These are phyloP conservation scores for Gryganskiella cystojenkinii DNA, from an alignment of 192 early-diverging fungal genomes.

Conservation along the genomic window DNA sequence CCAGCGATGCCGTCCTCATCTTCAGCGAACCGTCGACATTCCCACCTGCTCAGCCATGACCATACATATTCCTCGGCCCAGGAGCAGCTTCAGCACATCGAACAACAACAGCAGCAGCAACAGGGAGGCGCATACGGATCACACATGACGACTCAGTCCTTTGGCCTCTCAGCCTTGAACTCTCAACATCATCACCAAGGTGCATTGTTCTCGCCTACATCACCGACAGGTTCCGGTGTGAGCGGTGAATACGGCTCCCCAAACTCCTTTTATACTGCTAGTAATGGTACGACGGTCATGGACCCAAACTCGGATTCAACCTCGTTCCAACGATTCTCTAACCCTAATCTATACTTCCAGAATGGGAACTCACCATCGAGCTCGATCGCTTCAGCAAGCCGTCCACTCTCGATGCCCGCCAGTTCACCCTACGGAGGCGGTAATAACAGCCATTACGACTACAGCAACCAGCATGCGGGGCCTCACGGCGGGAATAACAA, in stretches of 20 bases:
- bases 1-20: conserved; percentile 13
- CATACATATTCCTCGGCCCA: conserved; percentile 37
- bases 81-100: conserved; percentile 43
- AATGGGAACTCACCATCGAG: conserved; percentile 9
- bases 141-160: conserved; percentile 22
- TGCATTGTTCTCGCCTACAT: conserved; percentile 34
- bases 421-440: conserved; percentile 25
- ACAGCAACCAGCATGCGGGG: conserved; percentile 12
- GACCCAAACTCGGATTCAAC: conserved; percentile 17
- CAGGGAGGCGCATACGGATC: conserved; percentile 29
- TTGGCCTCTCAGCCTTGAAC: conserved; percentile 34
- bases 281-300: conserved; percentile 23
- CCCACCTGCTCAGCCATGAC: conserved; percentile 43
- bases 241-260: conserved; percentile 33
- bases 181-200: conserved; percentile 38
- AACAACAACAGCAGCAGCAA: conserved; percentile 35
- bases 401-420: conserved; percentile 30
- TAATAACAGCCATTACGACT: conserved; percentile 21
- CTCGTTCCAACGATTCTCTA: conserved; percentile 42
- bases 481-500: conserved; percentile 6
- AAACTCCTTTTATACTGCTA: conserved; percentile 28
- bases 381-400: conserved; percentile 7
- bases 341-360: conserved; percentile 31
- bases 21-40: conserved; percentile 33
- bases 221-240: conserved; percentile 29